Base-by-base conservation (phyloP, 306 rosid species). In the Cicer cuneatum region DNA sequence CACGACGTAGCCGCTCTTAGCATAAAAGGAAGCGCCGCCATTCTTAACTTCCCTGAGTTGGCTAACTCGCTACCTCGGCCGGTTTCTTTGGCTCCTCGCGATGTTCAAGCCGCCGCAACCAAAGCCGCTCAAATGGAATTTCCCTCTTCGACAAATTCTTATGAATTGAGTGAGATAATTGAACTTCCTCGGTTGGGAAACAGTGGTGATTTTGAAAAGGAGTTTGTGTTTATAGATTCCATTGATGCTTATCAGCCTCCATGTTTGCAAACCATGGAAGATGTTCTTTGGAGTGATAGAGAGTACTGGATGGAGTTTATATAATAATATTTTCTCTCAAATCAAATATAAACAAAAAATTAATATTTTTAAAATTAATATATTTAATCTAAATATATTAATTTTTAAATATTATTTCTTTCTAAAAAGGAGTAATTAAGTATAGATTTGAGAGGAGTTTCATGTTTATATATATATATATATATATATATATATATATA, bases 1-100 rank as follows among this genome's bases (percentile, higher is more conserved):
- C 99, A 95, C 61, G 99, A 95, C 74, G 99, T 95, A 2, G 99
- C 99, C 0, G 98, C 99, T 1, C 19, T 95, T 0, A 92, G 91
- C 83, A 95, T 95, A 75, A 95, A 95, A 64, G 99, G 99, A 1
- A 69, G 51, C 71, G 62, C 91, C 0, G 98, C 99, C 33, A 90
- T 87, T 64, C 99, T 95, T 54, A 95, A 95, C 66, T 95, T 95
- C 85, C 99, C 99, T 0, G 83, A 92, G 29, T 79, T 95, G 5
- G 86, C 73, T 0, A 40, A 66, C 86, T 88, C 74, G 1, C 92
- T 95, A 3, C 99, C 99, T 1, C 93, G 97, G 5, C 99, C 99
- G 0, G 85, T 64, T 1, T 92, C 99, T 0, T 89, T 82, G 1
- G 70, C 96, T 3, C 97, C 99, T 0, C 92, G 96, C 0, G 97